Conservation (phyloP, 164 flowering plant genomes). For the Buxus sempervirens region DNA sequence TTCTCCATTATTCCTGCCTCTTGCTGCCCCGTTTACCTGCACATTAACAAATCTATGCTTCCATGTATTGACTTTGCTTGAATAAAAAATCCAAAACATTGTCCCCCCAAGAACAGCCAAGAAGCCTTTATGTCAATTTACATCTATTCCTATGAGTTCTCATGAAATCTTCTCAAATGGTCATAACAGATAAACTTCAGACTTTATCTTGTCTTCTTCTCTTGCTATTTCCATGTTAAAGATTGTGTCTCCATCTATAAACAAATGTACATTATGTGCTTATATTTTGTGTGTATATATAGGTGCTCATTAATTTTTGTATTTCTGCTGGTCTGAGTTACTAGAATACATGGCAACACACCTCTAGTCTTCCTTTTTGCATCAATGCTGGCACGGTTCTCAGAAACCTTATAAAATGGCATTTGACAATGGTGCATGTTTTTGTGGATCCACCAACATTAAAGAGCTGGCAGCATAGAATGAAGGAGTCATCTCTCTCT, state of each 20-base stretch:
- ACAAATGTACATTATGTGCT: not conserved
- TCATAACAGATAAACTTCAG: not conserved
- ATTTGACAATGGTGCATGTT: not conserved
- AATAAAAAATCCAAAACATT: constrained; percentile 4
- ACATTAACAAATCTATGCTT: constrained; percentile 2
- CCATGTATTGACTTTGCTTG: constrained; percentile 20
- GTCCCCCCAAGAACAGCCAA: constrained; percentile 1
- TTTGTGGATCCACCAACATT: not conserved
- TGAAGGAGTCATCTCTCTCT: not conserved
- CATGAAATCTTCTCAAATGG: not conserved
- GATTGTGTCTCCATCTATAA: too few species aligned
- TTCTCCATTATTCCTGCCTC: constrained; percentile 23
- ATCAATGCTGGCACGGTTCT: not conserved
- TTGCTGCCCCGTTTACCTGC: constrained; percentile 16
- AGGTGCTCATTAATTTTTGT: not conserved
- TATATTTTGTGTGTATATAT: not conserved
- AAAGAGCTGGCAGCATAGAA: constrained; percentile 10
- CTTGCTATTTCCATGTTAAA: too few species aligned
- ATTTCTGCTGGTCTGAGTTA: constrained; percentile 15
- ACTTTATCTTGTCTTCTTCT: constrained; percentile 3
- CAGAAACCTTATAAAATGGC: not conserved
- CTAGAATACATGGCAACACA: constrained; percentile 24
- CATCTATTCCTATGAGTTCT: constrained; percentile 1
- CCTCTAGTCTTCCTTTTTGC: constrained; percentile 10
- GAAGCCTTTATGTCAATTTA: constrained; percentile 5